These are phyloP conservation scores for Clonostachys solani DNA, from an alignment of 2,329 filamentous ascomycete genomes.

Conservation along the genomic window DNA sequence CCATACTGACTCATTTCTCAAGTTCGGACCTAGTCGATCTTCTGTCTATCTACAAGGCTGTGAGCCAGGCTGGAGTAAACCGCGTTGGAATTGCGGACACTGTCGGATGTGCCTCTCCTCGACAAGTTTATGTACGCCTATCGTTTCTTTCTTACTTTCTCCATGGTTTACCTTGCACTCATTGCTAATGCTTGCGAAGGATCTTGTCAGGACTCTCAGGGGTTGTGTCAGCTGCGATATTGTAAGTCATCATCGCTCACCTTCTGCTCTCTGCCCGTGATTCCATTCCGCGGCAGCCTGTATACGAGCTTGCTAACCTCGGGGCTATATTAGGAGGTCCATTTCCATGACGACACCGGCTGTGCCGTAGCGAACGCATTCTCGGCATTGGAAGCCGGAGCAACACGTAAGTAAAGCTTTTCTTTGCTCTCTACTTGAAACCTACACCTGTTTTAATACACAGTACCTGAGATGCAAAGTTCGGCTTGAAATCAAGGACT, in stretches of 20 bases:
- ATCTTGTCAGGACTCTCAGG: slow-evolving; percentile 72
- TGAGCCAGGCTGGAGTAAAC: not conserved
- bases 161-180: no score
- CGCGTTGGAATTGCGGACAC: not conserved
- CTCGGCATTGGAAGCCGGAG: slow-evolving; percentile 82
- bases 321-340: not conserved
- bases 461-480: no score
- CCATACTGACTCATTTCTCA: no score
- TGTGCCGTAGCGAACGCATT: slow-evolving; percentile 87
- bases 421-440: not conserved
- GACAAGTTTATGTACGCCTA: slow-evolving; percentile 65
- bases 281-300: no score
- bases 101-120: slow-evolving; percentile 39
- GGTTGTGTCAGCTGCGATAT: slow-evolving; percentile 60
- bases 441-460: no score
- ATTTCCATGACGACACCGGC: not conserved
- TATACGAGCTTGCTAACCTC: no score
- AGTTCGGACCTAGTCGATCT: slow-evolving; percentile 68
- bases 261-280: no score
- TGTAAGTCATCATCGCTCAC: not conserved
- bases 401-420: slow-evolving; percentile 24
- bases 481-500: no score
- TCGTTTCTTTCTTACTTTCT: no score
- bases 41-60: slow-evolving; percentile 68
- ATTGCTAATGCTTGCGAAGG: slow-evolving; percentile 16